These are phyloP conservation scores for Gaeumannomyces tritici DNA, from an alignment of 2,329 filamentous ascomycete species.

Conservation along the genomic window DNA sequence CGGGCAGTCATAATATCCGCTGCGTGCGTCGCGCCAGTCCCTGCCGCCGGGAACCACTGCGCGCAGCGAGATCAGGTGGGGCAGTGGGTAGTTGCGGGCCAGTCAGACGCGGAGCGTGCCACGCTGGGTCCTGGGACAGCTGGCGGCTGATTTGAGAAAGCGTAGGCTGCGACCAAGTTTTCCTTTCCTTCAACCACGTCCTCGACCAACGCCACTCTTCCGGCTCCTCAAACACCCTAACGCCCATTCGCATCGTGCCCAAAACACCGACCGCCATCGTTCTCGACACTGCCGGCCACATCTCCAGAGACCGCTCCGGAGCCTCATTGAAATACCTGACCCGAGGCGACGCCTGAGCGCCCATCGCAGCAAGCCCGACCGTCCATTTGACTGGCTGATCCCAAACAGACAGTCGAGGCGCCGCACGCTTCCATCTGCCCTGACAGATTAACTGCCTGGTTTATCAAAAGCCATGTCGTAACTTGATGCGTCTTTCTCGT, in stretches of 20 bases:
- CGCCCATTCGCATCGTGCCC: background rate
- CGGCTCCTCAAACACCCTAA: constrained; percentile 4
- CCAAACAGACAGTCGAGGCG: background rate
- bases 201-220: constrained; percentile 9
- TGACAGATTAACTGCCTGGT: constrained; percentile 3
- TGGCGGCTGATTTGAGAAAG: constrained; percentile 11
- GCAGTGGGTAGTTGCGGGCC: constrained; percentile 3
- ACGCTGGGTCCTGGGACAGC: background rate
- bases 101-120: constrained; percentile 10
- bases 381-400: background rate
- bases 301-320: background rate
- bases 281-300: background rate
- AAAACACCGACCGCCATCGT: background rate
- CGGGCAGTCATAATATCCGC: constrained; percentile 1
- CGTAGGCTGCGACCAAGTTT: constrained; percentile 16
- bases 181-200: constrained; percentile 7
- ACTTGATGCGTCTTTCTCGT: constrained; percentile 2
- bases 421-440: background rate
- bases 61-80: background rate
- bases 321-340: background rate
- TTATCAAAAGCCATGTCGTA: constrained; percentile 5
- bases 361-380: background rate
- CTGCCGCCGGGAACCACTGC: background rate
- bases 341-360: background rate
- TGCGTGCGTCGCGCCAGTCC: background rate